Evolutionary conservation across 1,284 basidiomycete species (phyloP).

Genomic region (Thecaphora frezii): DNA sequence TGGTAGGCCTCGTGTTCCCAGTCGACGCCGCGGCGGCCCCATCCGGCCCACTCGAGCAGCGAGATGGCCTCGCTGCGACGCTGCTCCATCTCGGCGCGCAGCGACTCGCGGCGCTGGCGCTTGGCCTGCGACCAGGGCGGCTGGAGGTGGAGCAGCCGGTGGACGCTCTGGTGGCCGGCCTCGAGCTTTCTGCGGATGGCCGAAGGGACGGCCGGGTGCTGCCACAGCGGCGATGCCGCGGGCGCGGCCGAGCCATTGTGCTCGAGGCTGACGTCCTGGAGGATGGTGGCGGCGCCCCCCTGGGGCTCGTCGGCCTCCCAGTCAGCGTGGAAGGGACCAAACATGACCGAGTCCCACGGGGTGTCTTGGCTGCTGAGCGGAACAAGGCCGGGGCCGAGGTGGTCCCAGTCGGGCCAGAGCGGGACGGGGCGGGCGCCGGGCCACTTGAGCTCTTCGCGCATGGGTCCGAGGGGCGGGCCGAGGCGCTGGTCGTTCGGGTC

Average conservation of each 20-base stretch:
- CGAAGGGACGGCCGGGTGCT: conserved; percentile 7
- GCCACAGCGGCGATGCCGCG: neutral
- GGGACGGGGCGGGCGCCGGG: conserved; percentile 21
- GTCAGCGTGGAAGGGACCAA: conserved; percentile 35
- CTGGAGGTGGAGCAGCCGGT: neutral
- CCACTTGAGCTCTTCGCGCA: conserved; percentile 23
- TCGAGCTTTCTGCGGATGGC: neutral
- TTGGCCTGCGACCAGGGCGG: conserved; percentile 2
- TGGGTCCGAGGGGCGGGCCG: conserved; percentile 22
- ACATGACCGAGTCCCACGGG: conserved; percentile 37
- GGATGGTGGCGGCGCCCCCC: neutral
- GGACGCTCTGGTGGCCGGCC: conserved; percentile 1
- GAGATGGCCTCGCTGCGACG: conserved; percentile 18
- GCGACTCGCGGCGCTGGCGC: neutral
- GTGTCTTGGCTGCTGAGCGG: conserved; percentile 20
- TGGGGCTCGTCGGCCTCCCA: neutral
- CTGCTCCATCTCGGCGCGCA: neutral
- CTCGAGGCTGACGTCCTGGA: neutral
- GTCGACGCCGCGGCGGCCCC: conserved; percentile 19
- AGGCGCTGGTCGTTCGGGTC: conserved; percentile 11
- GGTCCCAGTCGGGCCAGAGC: conserved; percentile 51
- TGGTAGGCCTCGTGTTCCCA: conserved; percentile 25
- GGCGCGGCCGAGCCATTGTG: neutral
- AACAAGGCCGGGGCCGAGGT: conserved; percentile 11
- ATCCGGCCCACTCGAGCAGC: conserved; percentile 35